These are phyloP conservation scores for Saccharomycopsis capsularis DNA, from an alignment of 805 yeast genomes.

Conservation along the genomic window DNA sequence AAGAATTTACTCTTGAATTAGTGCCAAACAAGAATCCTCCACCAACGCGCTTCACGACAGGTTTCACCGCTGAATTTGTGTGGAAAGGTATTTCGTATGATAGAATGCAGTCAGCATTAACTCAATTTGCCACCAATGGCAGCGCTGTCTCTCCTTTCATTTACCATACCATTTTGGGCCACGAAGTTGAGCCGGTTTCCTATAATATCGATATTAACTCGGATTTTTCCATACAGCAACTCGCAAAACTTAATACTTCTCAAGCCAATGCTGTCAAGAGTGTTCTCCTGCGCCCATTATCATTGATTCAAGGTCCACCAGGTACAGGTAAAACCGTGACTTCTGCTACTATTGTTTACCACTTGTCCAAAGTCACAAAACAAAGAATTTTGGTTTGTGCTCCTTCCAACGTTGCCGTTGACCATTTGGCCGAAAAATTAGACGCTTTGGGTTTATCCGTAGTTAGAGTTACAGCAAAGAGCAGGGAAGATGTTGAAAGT, in stretches of 20 bases:
- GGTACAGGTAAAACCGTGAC: conserved; percentile 96
- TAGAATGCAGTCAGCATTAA: conserved; percentile 78
- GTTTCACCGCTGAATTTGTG: conserved; percentile 77
- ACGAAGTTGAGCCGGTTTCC: conserved; percentile 37
- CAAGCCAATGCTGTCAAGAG: conserved; percentile 70
- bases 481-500: conserved; percentile 75
- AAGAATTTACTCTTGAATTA: conserved; percentile 68
- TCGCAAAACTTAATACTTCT: conserved; percentile 66
- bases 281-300: conserved; percentile 64
- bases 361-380: conserved; percentile 53
- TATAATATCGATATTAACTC: conserved; percentile 51
- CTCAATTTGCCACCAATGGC: conserved; percentile 59
- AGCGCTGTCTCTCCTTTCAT: conserved; percentile 66
- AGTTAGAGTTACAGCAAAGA: conserved; percentile 66
- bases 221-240: conserved; percentile 55
- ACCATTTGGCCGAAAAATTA: conserved; percentile 74
- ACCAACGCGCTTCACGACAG: conserved; percentile 52
- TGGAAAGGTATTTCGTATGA: conserved; percentile 84
- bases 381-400: conserved; percentile 81
- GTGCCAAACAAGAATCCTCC: conserved; percentile 40
- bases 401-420: conserved; percentile 93
- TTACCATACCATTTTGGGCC: conserved; percentile 75
- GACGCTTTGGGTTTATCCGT: conserved; percentile 67
- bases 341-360: conserved; percentile 81
- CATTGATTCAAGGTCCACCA: conserved; percentile 91